Base-by-base conservation (phyloP, 306 rosid genomes). In the Pyrus bretschneideri region DNA sequence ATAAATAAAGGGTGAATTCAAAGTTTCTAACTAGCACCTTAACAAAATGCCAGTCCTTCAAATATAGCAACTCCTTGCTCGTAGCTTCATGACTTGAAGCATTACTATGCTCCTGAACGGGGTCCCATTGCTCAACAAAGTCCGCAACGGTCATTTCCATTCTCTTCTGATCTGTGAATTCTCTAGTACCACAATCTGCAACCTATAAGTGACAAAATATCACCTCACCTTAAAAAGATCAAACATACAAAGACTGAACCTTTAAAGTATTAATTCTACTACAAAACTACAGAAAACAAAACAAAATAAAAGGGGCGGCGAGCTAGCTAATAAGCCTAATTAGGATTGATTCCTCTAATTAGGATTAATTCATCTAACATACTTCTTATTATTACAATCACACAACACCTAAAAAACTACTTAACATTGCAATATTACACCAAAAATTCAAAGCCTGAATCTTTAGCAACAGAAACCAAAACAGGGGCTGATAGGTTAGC, bases 21-120 rank as follows among this genome's bases (percentile, higher is more conserved):
- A 75, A 66, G 42, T 40, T 19, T 71, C 15, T 68, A 75, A 66
- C 46, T 25, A 21, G 57, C 71, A 92, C 99, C 97, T 90, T 95
- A 9, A 90, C 96, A 82, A 95, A 90, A 91, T 95, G 99, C 97
- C 99, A 95, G 81, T 95, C 97, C 90, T 95, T 95, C 88, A 95
- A 86, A 86, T 95, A 95, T 13, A 87, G 89, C 57, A 86, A 80
- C 66, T 78, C 66, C 64, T 84, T 79, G 77, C 71, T 83, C 51
- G 65, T 68, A 76, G 71, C 57, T 33, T 21, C 23, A 27, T 73
- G n/a, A 73, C 31, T 77, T 49, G 82, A 84, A 83, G 45, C 21
- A 69, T 27, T 59, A 61, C 77, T 35, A 33, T 40, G 62, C 25
- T 80, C 83, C 66, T 71, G 76, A 74, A 79, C 21, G 22, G 89